Conservation (phyloP, 106 monocot species). For the Acorus calamus region DNA sequence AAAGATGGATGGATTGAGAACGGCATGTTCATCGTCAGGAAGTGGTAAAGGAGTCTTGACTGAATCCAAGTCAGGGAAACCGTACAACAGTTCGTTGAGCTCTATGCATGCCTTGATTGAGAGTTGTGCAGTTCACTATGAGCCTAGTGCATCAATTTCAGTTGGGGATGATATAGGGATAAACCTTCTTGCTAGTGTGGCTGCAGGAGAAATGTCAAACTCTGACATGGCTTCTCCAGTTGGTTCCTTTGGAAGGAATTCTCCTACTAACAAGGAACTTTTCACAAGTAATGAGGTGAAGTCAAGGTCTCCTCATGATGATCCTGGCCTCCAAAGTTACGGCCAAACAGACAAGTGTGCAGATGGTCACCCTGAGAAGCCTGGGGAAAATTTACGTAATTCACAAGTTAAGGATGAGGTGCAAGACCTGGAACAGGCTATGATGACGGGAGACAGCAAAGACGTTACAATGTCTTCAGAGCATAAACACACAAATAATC, state of each 20-base stretch:
- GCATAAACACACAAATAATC: slow-evolving; percentile 10
- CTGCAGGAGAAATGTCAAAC: slow-evolving; percentile 61
- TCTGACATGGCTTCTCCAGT: slow-evolving; percentile 36
- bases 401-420: slow-evolving; percentile 15
- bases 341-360: slow-evolving; percentile 15
- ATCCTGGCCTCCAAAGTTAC: slow-evolving; percentile 7
- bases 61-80: slow-evolving; percentile 26
- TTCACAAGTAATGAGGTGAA: slow-evolving; percentile 27
- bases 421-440: background rate
- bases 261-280: slow-evolving; percentile 18
- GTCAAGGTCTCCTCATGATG: slow-evolving; percentile 16
- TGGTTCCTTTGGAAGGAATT: slow-evolving; percentile 28
- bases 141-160: slow-evolving; percentile 29
- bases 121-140: slow-evolving; percentile 59
- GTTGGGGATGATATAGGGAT: slow-evolving; percentile 69
- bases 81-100: slow-evolving; percentile 25
- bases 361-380: slow-evolving; percentile 18
- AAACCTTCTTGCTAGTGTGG: slow-evolving; percentile 80
- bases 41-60: slow-evolving; percentile 22
- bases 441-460: slow-evolving; percentile 5
- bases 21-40: slow-evolving; percentile 23
- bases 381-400: slow-evolving; percentile 13
- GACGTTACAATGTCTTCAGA: slow-evolving; percentile 3
- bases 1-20: slow-evolving; percentile 12
- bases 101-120: slow-evolving; percentile 70